Evolutionary conservation across 1,284 basidiomycete genomes (phyloP).

Genomic region (Puccinia hordei): DNA sequence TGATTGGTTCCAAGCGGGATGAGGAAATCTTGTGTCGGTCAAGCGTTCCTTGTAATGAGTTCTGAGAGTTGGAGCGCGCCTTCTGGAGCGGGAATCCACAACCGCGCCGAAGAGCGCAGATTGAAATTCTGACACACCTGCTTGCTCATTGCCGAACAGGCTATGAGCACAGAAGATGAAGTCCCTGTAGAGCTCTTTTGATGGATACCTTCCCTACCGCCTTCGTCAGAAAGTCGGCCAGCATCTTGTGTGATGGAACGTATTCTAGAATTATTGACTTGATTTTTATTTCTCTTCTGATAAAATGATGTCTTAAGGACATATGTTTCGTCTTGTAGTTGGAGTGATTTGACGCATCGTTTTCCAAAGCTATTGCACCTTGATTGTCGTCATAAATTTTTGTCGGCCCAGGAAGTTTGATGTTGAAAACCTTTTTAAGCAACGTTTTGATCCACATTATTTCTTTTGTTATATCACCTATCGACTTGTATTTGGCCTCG

Average conservation of each 20-base stretch:
- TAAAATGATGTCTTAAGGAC: not conserved
- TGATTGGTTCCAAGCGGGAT: no score
- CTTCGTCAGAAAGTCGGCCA: not conserved
- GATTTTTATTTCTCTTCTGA: not conserved
- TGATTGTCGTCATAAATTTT: not conserved
- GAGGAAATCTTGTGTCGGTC: no score
- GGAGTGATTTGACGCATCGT: not conserved
- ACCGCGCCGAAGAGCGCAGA: no score
- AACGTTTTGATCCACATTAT: slow-evolving; percentile 59
- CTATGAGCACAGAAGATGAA: no score
- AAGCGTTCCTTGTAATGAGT: no score
- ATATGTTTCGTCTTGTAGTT: slow-evolving; percentile 9
- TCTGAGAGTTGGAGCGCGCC: no score
- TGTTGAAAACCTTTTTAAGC: not conserved
- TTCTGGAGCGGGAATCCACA: no score
- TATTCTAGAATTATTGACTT: not conserved
- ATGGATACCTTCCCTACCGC: no score
- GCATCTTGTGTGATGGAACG: not conserved
- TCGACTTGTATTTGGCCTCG: slow-evolving; percentile 63
- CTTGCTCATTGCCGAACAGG: no score
- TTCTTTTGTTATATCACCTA: slow-evolving; percentile 63
- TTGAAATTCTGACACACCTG: no score
- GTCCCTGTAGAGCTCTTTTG: no score
- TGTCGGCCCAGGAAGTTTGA: not conserved
- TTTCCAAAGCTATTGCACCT: not conserved